These are phyloP conservation scores for Candida sithepensis DNA, from an alignment of 805 yeast genomes.

Conservation along the genomic window DNA sequence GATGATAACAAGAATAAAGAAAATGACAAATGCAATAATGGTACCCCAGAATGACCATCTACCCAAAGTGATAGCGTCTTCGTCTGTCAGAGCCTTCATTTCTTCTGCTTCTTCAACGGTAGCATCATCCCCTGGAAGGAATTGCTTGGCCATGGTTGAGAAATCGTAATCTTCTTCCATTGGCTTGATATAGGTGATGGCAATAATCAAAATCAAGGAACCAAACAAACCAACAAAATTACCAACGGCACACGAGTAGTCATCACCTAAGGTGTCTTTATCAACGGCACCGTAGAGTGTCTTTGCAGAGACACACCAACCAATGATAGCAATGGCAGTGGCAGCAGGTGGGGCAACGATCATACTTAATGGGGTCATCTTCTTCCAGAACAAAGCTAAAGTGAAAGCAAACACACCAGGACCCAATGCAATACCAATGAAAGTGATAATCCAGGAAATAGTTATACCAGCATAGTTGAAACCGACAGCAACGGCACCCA, in stretches of 20 bases:
- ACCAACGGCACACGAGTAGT: constrained; percentile 43
- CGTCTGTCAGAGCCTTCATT: constrained; percentile 21
- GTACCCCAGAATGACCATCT: constrained; percentile 24
- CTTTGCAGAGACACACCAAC: constrained; percentile 42
- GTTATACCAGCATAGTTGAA: constrained; percentile 41
- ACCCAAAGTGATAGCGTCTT: constrained; percentile 17
- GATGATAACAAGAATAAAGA: constrained; percentile 25
- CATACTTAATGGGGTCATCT: constrained; percentile 33
- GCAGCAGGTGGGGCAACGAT: constrained; percentile 46
- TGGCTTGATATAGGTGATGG: constrained; percentile 26
- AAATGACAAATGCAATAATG: constrained; percentile 22
- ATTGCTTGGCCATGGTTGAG: constrained; percentile 22
- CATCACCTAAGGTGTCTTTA: constrained; percentile 41
- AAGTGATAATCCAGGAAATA: constrained; percentile 37
- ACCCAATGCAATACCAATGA: constrained; percentile 49
- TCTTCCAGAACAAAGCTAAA: constrained; percentile 39
- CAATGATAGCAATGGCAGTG: constrained; percentile 49
- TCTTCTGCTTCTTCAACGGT: constrained; percentile 28
- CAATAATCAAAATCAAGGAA: constrained; percentile 27
- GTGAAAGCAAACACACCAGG: constrained; percentile 49
- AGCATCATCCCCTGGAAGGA: constrained; percentile 33
- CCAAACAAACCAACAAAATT: constrained; percentile 37
- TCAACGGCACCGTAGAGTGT: constrained; percentile 40
- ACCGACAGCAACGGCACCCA: constrained; percentile 36
- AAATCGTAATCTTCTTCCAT: constrained; percentile 28